A percentile compares a stretch with the other conserved stretches of the same genome.
These are phyloP conservation scores for Spathaspora arborariae DNA, from an alignment of 805 yeast genomes.

Conservation along the genomic window DNA sequence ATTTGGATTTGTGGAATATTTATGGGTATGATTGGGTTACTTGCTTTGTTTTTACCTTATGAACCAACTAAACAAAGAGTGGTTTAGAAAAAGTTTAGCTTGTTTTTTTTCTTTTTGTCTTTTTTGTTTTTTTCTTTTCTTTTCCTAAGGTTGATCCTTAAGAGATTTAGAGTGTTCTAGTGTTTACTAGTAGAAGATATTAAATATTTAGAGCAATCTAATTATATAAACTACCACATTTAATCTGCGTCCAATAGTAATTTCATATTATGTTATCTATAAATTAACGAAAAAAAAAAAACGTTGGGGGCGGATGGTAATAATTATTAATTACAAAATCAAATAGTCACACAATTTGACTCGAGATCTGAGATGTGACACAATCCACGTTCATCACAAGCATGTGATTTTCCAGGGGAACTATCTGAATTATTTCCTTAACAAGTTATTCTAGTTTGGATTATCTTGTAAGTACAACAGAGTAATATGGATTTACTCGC, in stretches of 20 bases:
- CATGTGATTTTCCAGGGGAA: background rate
- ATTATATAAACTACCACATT: background rate
- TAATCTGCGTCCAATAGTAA: background rate
- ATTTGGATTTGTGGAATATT: constrained; percentile 35
- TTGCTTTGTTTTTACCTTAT: constrained; percentile 30
- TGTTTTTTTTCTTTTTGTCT: background rate
- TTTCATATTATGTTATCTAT: background rate
- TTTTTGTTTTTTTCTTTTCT: background rate
- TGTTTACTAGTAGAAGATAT: background rate
- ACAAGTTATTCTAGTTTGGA: background rate
- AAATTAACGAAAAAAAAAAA: background rate
- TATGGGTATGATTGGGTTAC: constrained; percentile 29
- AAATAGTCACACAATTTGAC: background rate
- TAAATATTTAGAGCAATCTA: too few species aligned
- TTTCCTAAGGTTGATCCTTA: background rate
- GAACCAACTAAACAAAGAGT: constrained; percentile 29
- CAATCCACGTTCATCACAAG: background rate
- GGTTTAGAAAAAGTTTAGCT: constrained; percentile 10
- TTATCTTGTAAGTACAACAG: too few species aligned
- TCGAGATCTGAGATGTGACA: background rate
- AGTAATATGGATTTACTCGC: too few species aligned
- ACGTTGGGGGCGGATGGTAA: background rate
- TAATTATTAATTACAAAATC: background rate
- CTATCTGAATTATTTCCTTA: background rate
- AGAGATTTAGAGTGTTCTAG: background rate